A percentile compares a stretch with the other conserved stretches of the same genome.
Conservation (phyloP, 495 filamentous ascomycete species). For the Lophium mytilinum region DNA sequence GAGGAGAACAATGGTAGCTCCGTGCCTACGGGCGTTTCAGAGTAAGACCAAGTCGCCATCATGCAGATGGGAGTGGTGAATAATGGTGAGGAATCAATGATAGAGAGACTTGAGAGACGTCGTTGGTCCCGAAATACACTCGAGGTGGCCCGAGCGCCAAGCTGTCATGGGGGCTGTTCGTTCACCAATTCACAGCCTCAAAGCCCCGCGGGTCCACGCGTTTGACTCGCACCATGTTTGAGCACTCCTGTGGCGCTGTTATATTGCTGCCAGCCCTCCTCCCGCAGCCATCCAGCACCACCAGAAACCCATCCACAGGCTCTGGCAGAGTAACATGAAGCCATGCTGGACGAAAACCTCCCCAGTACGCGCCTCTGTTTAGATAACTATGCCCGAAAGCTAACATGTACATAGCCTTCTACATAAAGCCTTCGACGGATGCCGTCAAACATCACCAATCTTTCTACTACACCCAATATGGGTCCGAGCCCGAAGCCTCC, state of each 20-base stretch:
- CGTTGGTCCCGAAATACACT: neutral
- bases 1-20: neutral
- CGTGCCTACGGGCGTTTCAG: neutral
- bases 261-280: neutral
- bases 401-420: constrained; percentile 48
- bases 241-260: neutral
- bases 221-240: neutral
- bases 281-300: neutral
- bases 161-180: neutral
- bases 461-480: constrained; percentile 70
- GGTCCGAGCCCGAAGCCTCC: constrained; percentile 66
- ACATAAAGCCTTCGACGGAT: constrained; percentile 43
- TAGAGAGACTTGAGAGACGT: neutral
- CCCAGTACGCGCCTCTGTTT: constrained; percentile 51
- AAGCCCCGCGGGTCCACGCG: neutral
- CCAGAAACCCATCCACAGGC: neutral
- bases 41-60: neutral
- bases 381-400: constrained; percentile 33
- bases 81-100: neutral
- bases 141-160: neutral
- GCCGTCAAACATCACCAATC: constrained; percentile 47
- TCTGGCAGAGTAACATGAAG: constrained; percentile 10
- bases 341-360: constrained; percentile 91
- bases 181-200: neutral
- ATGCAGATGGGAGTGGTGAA: neutral